These are phyloP conservation scores for Lasiosphaeriaceae sp. DNA, from an alignment of 495 filamentous ascomycete species.

Conservation along the genomic window DNA sequence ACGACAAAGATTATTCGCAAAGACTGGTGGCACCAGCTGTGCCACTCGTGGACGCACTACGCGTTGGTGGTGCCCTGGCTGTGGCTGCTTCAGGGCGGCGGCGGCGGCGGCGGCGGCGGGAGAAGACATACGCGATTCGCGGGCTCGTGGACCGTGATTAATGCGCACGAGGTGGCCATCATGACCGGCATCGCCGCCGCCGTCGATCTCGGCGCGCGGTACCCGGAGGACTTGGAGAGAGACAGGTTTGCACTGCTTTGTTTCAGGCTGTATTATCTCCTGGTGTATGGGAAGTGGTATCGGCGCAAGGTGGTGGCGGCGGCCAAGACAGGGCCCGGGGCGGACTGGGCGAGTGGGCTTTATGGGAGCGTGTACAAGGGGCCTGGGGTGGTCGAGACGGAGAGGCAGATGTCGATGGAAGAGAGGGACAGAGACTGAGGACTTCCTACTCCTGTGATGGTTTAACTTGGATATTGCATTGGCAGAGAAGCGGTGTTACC, in stretches of 20 bases:
- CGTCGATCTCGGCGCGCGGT: constrained; percentile 70
- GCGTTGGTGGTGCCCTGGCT: constrained; percentile 70
- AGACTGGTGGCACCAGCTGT: constrained; percentile 86
- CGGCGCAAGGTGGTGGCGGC: constrained; percentile 26
- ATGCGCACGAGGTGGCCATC: constrained; percentile 78
- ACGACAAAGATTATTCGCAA: constrained; percentile 61
- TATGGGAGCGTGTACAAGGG: constrained; percentile 53
- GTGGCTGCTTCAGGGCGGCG: constrained; percentile 68
- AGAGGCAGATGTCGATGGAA: constrained; percentile 47
- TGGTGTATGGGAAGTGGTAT: constrained; percentile 40
- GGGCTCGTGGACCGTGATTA: constrained; percentile 77
- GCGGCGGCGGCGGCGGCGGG: constrained; percentile 39
- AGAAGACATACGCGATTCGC: constrained; percentile 65
- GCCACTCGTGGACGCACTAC: constrained; percentile 80
- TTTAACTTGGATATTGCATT: too few species aligned
- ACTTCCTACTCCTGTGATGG: too few species aligned
- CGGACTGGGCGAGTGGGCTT: constrained; percentile 46
- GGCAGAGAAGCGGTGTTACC: too few species aligned
- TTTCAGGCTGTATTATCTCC: constrained; percentile 39
- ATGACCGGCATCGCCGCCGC: constrained; percentile 78
- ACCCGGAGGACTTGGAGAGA: constrained; percentile 50
- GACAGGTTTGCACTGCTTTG: constrained; percentile 34
- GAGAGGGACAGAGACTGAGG: constrained; percentile 31
- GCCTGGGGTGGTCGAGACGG: constrained; percentile 43
- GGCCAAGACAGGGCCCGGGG: constrained; percentile 15